A percentile compares a stretch with the other conserved stretches of the same genome.
phyloP scores from a whole-genome alignment of 192 early-diverging fungal genomes.

The Linnemannia exigua region DNA sequence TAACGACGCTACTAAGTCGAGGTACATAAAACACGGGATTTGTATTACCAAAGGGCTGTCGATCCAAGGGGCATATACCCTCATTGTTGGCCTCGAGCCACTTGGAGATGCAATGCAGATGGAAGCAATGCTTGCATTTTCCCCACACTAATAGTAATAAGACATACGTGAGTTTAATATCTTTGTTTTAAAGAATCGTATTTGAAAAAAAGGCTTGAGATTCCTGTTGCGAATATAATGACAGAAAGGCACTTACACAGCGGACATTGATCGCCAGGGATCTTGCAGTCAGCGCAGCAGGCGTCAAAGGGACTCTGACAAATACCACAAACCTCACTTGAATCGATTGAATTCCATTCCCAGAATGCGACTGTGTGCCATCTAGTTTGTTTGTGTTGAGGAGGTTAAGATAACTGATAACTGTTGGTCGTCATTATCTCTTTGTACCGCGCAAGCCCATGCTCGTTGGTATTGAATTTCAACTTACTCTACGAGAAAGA shows the following conservation, averaged over 20 bases:
- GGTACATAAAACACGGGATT: background rate
- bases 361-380: conserved; percentile 92
- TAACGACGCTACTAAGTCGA: background rate
- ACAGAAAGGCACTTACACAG: conserved; percentile 60
- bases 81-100: conserved; percentile 83
- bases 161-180: background rate
- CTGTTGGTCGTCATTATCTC: background rate
- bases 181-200: background rate
- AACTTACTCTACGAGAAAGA: background rate
- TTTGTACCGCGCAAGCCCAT: background rate
- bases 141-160: conserved; percentile 79
- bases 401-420: background rate
- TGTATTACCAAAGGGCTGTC: conserved; percentile 77
- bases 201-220: background rate
- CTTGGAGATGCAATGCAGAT: conserved; percentile 93
- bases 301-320: conserved; percentile 89
- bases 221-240: background rate
- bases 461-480: background rate
- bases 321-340: conserved; percentile 94
- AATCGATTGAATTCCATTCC: conserved; percentile 86
- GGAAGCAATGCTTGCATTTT: conserved; percentile 93
- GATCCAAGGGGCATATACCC: conserved; percentile 91
- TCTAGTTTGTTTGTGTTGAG: conserved; percentile 9
- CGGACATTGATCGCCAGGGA: conserved; percentile 91
- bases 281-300: conserved; percentile 86